These are phyloP conservation scores for Avena insularis DNA, from an alignment of 176 grass and related monocot species.

Conservation along the genomic window DNA sequence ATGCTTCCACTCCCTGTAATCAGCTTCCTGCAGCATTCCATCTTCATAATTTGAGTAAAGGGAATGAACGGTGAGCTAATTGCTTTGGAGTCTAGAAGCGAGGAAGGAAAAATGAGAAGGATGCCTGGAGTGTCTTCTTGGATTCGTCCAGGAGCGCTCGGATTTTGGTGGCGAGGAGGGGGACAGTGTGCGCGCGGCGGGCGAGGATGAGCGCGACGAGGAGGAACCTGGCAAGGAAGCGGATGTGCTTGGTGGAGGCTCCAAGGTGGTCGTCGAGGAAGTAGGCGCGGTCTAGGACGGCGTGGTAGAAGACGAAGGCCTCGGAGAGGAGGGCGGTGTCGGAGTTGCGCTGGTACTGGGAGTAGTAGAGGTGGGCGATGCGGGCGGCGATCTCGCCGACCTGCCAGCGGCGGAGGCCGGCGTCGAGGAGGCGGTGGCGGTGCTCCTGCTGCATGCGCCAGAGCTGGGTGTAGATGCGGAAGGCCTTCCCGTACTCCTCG, in stretches of 20 bases:
- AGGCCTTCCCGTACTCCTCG: constrained; percentile 84
- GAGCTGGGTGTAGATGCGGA: constrained; percentile 87
- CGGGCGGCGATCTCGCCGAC: constrained; percentile 91
- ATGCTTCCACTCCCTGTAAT: constrained; percentile 92
- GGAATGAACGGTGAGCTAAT: neutral
- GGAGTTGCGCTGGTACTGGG: constrained; percentile 86
- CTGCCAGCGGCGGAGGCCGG: constrained; percentile 84
- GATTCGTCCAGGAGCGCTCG: constrained; percentile 69
- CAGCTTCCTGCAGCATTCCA: constrained; percentile 61
- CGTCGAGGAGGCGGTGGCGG: constrained; percentile 80
- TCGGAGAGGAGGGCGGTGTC: constrained; percentile 84
- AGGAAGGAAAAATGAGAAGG: too few species aligned
- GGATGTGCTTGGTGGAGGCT: constrained; percentile 74
- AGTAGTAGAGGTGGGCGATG: constrained; percentile 94
- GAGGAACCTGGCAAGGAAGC: constrained; percentile 90
- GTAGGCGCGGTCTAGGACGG: constrained; percentile 88
- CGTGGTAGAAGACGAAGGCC: constrained; percentile 95
- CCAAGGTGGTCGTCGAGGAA: constrained; percentile 65
- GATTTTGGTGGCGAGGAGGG: constrained; percentile 56
- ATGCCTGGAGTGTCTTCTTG: constrained; percentile 72
- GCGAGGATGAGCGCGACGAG: constrained; percentile 82
- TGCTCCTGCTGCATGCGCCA: constrained; percentile 96
- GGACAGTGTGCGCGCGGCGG: constrained; percentile 58
- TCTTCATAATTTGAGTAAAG: neutral
- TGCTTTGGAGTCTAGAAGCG: neutral